phyloP scores from a whole-genome alignment of 2,329 filamentous ascomycete species.

The Truncatella angustata region DNA sequence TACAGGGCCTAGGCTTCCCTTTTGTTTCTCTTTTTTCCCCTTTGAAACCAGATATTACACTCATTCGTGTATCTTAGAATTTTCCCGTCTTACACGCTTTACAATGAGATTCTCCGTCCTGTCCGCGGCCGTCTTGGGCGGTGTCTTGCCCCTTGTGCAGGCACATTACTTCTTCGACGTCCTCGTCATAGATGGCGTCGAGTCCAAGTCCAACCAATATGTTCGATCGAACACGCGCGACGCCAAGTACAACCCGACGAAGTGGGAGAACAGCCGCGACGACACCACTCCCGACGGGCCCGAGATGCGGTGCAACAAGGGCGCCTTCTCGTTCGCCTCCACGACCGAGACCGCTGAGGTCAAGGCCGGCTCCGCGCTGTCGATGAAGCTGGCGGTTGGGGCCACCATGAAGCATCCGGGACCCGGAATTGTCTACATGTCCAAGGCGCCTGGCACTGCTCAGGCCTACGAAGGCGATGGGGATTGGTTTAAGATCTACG shows the following conservation, averaged over 20 bases:
- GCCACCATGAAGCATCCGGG: not conserved
- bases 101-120: no score
- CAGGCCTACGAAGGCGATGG: not conserved
- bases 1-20: no score
- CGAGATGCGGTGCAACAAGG: slow-evolving; percentile 41
- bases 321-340: slow-evolving; percentile 28
- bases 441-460: not conserved
- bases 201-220: not conserved
- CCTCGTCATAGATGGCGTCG: not conserved
- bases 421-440: not conserved
- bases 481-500: slow-evolving; percentile 1
- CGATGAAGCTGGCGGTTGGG: not conserved
- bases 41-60: no score
- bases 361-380: not conserved
- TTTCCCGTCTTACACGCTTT: no score
- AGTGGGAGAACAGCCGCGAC: not conserved
- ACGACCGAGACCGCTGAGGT: not conserved
- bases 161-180: slow-evolving; percentile 1
- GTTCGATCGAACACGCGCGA: not conserved
- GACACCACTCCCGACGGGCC: slow-evolving; percentile 13
- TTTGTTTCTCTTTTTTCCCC: no score
- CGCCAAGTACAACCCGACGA: not conserved
- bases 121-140: no score
- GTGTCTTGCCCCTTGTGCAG: no score
- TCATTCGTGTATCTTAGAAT: no score